A percentile compares a stretch with the other conserved stretches of the same genome.
Conservation (phyloP, 2,329 filamentous ascomycete genomes). For the Fusarium solani-melongenae region DNA sequence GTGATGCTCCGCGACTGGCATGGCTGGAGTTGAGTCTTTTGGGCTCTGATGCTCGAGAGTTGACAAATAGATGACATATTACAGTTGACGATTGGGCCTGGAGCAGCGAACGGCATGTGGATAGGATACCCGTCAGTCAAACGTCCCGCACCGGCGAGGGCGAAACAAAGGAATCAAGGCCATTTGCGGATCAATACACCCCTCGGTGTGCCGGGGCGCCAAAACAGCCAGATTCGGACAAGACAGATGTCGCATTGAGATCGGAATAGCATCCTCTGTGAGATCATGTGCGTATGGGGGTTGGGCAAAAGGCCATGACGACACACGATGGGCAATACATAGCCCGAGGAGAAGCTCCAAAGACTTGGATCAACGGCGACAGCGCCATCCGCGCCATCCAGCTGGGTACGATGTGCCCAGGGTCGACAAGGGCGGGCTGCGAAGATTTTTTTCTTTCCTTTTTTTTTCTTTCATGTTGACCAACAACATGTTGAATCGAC, state of each 20-base stretch:
- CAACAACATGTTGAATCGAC: not conserved
- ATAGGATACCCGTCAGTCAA: constrained; percentile 20
- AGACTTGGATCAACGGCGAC: constrained; percentile 21
- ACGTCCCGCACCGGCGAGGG: constrained; percentile 21
- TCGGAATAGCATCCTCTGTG: constrained; percentile 21
- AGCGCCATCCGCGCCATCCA: constrained; percentile 17
- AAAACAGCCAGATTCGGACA: constrained; percentile 11
- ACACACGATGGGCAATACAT: constrained; percentile 10
- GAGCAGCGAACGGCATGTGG: constrained; percentile 32
- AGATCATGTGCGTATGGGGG: constrained; percentile 1
- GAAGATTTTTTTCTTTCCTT: not conserved
- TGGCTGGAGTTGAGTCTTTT: constrained; percentile 3
- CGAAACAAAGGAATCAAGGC: constrained; percentile 18
- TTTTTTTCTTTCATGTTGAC: not conserved
- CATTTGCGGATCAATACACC: constrained; percentile 12
- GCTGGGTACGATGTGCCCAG: not conserved
- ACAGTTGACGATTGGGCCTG: not conserved
- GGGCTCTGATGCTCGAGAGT: not conserved
- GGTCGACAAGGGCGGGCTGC: constrained; percentile 12
- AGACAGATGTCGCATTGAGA: constrained; percentile 2
- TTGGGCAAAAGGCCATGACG: constrained; percentile 1
- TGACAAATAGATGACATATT: not conserved
- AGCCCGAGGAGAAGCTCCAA: constrained; percentile 1
- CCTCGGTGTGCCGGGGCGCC: not conserved
- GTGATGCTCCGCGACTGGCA: not conserved